Percentiles rank a stretch among this genome's conserved stretches.
Conservation (phyloP, 805 yeast genomes). For the Barnettozyma vustinii region DNA sequence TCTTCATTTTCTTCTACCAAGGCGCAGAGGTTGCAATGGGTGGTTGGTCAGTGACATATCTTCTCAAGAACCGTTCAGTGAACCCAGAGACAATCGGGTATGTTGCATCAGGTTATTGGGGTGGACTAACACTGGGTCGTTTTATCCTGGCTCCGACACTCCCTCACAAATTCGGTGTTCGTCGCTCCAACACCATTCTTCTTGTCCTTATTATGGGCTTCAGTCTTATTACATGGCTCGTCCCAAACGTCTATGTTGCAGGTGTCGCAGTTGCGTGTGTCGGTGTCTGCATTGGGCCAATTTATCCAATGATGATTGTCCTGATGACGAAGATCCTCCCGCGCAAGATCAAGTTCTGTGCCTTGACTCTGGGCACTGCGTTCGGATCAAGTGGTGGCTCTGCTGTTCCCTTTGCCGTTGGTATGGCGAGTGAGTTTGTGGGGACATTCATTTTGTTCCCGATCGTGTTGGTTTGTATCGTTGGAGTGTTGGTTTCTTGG, state of each 20-base stretch:
- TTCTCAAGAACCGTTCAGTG: constrained; percentile 47
- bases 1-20: constrained; percentile 52
- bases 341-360: constrained; percentile 44
- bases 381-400: constrained; percentile 59
- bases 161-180: constrained; percentile 36
- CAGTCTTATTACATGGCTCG: constrained; percentile 42
- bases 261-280: constrained; percentile 41
- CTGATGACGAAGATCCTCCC: constrained; percentile 41
- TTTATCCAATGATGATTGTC: constrained; percentile 47
- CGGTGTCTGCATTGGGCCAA: constrained; percentile 55
- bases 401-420: constrained; percentile 47
- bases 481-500: constrained; percentile 37
- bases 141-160: constrained; percentile 39
- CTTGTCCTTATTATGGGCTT: constrained; percentile 31
- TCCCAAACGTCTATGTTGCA: constrained; percentile 39
- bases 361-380: constrained; percentile 47
- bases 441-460: constrained; percentile 51
- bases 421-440: constrained; percentile 38
- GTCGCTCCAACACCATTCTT: constrained; percentile 37
- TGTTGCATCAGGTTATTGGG: constrained; percentile 63
- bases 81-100: constrained; percentile 40
- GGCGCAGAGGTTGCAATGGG: constrained; percentile 61
- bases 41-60: constrained; percentile 60
- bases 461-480: constrained; percentile 35
- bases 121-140: constrained; percentile 56